These are phyloP conservation scores for Serendipita indica DNA, from an alignment of 768 basidiomycete genomes.

Conservation along the genomic window DNA sequence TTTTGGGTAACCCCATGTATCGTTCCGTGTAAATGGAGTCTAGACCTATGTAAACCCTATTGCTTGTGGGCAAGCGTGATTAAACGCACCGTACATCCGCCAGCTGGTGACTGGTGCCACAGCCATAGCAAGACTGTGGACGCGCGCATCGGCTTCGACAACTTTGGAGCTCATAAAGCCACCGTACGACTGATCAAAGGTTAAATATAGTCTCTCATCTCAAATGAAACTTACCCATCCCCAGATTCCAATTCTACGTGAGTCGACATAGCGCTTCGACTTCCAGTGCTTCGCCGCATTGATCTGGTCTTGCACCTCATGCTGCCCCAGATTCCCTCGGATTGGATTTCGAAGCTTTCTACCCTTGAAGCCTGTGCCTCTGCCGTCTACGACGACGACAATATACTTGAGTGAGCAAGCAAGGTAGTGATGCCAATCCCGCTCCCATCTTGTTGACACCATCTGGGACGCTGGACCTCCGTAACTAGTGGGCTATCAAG, in stretches of 20 bases:
- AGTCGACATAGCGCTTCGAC: constrained; percentile 75
- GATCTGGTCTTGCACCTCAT: constrained; percentile 81
- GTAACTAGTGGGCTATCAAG: constrained; percentile 36
- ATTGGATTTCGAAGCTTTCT: constrained; percentile 72
- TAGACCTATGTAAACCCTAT: constrained; percentile 19
- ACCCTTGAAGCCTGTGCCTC: constrained; percentile 89
- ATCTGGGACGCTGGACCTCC: constrained; percentile 81
- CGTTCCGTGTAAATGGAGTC: constrained; percentile 97
- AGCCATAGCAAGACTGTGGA: constrained; percentile 83
- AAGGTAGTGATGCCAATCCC: constrained; percentile 81
- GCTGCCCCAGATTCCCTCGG: constrained; percentile 76
- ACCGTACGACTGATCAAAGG: constrained; percentile 63
- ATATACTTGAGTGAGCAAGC: constrained; percentile 71
- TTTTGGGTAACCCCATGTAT: constrained; percentile 76
- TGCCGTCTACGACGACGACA: constrained; percentile 77
- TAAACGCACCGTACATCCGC: constrained; percentile 52
- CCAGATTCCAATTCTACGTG: constrained; percentile 84
- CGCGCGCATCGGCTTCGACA: constrained; percentile 74
- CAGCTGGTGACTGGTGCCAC: constrained; percentile 87
- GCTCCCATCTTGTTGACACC: constrained; percentile 47
- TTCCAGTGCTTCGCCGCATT: constrained; percentile 83
- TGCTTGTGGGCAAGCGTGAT: neutral
- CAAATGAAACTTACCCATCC: constrained; percentile 62
- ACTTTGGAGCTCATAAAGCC: constrained; percentile 94
- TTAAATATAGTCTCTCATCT: neutral